These are phyloP conservation scores for Saturnispora halmiae DNA, from an alignment of 805 yeast genomes.

Conservation along the genomic window DNA sequence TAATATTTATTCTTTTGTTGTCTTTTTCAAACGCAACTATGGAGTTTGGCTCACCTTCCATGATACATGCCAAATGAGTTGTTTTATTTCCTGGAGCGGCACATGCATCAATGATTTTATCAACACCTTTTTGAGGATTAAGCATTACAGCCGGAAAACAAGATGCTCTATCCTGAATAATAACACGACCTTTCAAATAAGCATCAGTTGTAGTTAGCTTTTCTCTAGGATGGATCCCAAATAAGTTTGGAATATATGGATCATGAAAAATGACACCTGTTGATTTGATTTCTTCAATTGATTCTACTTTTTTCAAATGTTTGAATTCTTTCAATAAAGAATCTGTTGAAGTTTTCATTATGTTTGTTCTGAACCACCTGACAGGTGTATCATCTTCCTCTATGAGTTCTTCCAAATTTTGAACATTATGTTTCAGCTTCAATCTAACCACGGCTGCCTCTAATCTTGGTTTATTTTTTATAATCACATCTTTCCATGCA, in stretches of 20 bases:
- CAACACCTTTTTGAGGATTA: conserved; percentile 45
- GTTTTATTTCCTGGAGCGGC: conserved; percentile 99
- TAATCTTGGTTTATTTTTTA: conserved; percentile 71
- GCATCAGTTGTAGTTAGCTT: conserved; percentile 57
- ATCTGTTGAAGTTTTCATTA: conserved; percentile 39
- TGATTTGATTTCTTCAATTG: conserved; percentile 32
- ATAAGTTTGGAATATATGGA: conserved; percentile 61
- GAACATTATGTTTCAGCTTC: conserved; percentile 63
- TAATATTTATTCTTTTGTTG: conserved; percentile 53
- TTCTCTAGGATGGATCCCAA: conserved; percentile 74
- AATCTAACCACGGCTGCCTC: conserved; percentile 74
- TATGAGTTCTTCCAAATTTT: conserved; percentile 42
- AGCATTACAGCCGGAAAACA: conserved; percentile 91
- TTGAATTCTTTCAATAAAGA: conserved; percentile 34
- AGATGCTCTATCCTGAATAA: conserved; percentile 93
- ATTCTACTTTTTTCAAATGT: conserved; percentile 37
- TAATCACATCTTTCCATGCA: conserved; percentile 71
- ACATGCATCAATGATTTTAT: conserved; percentile 78
- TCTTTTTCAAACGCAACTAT: conserved; percentile 88
- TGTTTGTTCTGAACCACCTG: conserved; percentile 73
- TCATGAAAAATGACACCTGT: conserved; percentile 63
- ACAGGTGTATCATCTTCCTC: conserved; percentile 61
- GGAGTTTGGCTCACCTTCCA: conserved; percentile 33
- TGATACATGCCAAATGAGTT: conserved; percentile 73
- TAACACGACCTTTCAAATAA: conserved; percentile 67